A percentile compares a stretch with the other conserved stretches of the same genome.
Evolutionary conservation across 768 basidiomycete genomes (phyloP).

Genomic region (Naganishia onofrii): DNA sequence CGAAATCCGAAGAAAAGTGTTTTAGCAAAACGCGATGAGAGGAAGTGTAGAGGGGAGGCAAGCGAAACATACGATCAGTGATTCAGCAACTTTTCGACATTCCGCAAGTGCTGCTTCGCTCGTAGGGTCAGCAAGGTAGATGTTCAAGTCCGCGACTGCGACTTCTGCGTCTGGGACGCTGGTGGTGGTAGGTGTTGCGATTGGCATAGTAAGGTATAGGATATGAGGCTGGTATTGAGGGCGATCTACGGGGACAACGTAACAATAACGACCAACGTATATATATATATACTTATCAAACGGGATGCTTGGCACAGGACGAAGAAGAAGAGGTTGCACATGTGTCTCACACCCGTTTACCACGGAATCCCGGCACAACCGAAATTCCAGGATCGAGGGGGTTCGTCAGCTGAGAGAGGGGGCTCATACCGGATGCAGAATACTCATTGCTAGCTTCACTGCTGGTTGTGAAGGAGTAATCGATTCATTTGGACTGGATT

Average conservation of each 20-base stretch:
- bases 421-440: too few species aligned
- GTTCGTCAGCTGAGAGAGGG: too few species aligned
- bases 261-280: not conserved
- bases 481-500: too few species aligned
- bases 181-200: too few species aligned
- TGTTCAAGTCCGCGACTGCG: slow-evolving; percentile 12
- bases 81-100: slow-evolving; percentile 23
- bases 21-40: not conserved
- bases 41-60: not conserved
- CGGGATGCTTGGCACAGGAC: not conserved
- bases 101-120: slow-evolving; percentile 19
- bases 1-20: too few species aligned
- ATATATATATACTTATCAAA: not conserved
- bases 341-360: slow-evolving; percentile 17
- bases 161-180: not conserved
- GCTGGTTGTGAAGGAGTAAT: too few species aligned
- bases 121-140: slow-evolving; percentile 2
- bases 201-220: not conserved
- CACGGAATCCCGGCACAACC: not conserved
- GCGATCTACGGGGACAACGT: not conserved
- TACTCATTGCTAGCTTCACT: too few species aligned
- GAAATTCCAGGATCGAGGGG: too few species aligned
- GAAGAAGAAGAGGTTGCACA: not conserved
- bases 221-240: not conserved
- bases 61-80: slow-evolving; percentile 10